phyloP scores from a whole-genome alignment of 2,329 filamentous ascomycete species.

The Colletotrichum noveboracense region DNA sequence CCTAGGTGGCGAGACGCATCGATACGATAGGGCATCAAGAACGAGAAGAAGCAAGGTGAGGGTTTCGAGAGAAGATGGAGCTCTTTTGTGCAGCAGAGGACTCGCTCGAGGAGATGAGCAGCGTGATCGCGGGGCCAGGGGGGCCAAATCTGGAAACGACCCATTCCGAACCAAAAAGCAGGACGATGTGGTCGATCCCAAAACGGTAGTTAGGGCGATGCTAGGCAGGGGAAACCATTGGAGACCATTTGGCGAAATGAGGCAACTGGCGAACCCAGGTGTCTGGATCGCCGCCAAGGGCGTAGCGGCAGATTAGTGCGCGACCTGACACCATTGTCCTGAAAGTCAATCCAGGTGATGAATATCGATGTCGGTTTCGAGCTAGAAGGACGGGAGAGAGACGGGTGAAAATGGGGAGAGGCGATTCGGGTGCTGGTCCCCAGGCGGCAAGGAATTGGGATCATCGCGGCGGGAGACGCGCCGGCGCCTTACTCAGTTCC shows the following conservation, averaged over 20 bases:
- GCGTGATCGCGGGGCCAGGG: constrained; percentile 3
- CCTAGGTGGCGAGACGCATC: constrained; percentile 10
- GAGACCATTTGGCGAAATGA: constrained; percentile 20
- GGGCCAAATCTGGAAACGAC: constrained; percentile 2
- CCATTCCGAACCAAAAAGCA: not conserved
- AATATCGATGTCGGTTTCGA: not conserved
- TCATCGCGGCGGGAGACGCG: not conserved
- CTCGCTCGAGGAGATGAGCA: not conserved
- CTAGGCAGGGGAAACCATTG: constrained; percentile 15
- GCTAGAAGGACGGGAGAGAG: not conserved
- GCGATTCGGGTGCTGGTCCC: not conserved
- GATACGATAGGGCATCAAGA: not conserved
- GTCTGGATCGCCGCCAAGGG: not conserved
- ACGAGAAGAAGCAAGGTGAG: not conserved
- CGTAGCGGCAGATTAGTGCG: not conserved
- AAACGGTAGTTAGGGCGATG: constrained; percentile 10
- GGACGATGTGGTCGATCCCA: not conserved
- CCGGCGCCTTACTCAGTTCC: not conserved
- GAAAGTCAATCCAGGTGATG: not conserved
- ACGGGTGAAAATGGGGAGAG: not conserved
- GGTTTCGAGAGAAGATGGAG: not conserved
- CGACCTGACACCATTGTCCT: not conserved
- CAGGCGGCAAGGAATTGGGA: not conserved
- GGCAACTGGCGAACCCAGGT: not conserved
- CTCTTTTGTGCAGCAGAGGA: constrained; percentile 1